A percentile compares a stretch with the other conserved stretches of the same genome.
These are phyloP conservation scores for Neurospora hispaniola DNA, from an alignment of 495 filamentous ascomycete genomes.

Conservation along the genomic window DNA sequence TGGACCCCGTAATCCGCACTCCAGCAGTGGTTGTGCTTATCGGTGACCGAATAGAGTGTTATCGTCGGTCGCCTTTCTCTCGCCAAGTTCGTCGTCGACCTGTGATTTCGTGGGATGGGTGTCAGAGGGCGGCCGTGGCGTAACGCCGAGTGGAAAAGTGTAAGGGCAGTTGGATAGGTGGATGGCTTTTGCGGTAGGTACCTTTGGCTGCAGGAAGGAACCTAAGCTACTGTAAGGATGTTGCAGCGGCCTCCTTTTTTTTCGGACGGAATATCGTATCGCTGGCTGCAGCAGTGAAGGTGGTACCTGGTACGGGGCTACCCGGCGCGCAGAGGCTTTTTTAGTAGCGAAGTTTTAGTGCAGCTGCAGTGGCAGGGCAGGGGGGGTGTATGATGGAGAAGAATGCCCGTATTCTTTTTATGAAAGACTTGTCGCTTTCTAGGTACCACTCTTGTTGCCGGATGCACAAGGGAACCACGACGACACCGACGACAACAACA, in stretches of 20 bases:
- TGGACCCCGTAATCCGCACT: neutral
- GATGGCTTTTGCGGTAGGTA: neutral
- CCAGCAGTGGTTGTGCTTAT: neutral
- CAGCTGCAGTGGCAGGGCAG: neutral
- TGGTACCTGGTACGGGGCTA: constrained; percentile 1
- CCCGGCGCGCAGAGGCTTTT: neutral
- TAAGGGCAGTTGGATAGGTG: neutral
- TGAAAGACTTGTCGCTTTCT: neutral
- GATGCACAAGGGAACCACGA: neutral
- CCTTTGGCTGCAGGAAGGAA: neutral
- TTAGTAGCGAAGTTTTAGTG: neutral
- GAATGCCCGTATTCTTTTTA: neutral
- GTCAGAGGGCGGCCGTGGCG: constrained; percentile 9
- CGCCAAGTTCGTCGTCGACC: constrained; percentile 4
- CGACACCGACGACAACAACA: neutral
- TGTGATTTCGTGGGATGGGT: constrained; percentile 6
- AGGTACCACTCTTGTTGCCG: neutral
- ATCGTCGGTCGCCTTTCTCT: neutral
- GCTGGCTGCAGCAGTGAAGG: neutral
- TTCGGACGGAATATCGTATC: neutral
- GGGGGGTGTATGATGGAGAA: neutral
- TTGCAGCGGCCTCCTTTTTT: constrained; percentile 8
- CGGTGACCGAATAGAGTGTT: neutral
- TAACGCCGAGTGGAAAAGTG: constrained; percentile 11
- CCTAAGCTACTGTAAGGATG: neutral